Conservation (phyloP, 176 grass and related monocot genomes). For the Panicum miliaceum region DNA sequence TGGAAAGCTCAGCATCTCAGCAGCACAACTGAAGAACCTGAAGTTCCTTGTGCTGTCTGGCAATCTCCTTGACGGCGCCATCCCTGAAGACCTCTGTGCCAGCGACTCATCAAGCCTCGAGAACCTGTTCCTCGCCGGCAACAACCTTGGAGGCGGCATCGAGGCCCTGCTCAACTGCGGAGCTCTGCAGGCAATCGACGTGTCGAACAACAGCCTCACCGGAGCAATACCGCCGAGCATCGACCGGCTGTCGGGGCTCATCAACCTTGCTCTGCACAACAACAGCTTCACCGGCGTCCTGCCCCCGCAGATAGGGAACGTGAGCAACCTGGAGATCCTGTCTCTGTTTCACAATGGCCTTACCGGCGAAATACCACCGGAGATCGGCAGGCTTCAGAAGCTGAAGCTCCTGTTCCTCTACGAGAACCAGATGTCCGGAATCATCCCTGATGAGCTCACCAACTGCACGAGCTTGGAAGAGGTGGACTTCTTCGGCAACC, state of each 20-base stretch:
- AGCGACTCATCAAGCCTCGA: slow-evolving; percentile 62
- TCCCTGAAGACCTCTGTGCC: slow-evolving; percentile 53
- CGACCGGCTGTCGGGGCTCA: slow-evolving; percentile 60
- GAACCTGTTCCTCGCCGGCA: slow-evolving; percentile 68
- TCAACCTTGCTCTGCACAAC: slow-evolving; percentile 87
- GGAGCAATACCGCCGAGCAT: slow-evolving; percentile 54
- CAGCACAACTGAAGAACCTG: slow-evolving; percentile 59
- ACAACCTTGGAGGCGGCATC: slow-evolving; percentile 62
- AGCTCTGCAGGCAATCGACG: slow-evolving; percentile 63
- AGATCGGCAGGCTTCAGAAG: slow-evolving; percentile 69
- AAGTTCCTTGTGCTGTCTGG: slow-evolving; percentile 72
- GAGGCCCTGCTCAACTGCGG: slow-evolving; percentile 52
- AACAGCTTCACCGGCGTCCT: slow-evolving; percentile 73
- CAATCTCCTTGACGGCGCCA: slow-evolving; percentile 68
- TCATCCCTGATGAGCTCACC: slow-evolving; percentile 68
- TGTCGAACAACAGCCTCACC: slow-evolving; percentile 78
- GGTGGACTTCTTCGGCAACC: slow-evolving; percentile 93
- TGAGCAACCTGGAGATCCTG: slow-evolving; percentile 77
- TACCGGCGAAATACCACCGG: slow-evolving; percentile 59
- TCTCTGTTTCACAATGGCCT: slow-evolving; percentile 90
- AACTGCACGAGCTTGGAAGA: slow-evolving; percentile 86
- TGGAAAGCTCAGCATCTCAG: slow-evolving; percentile 60
- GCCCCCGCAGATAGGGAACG: slow-evolving; percentile 62
- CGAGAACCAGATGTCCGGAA: slow-evolving; percentile 89
- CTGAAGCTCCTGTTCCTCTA: slow-evolving; percentile 76